Evolutionary conservation across 352 stramenopile species (phyloP), one percentile per base, ranked within the genome.

Genomic region (Globisporangium splendens): DNA sequence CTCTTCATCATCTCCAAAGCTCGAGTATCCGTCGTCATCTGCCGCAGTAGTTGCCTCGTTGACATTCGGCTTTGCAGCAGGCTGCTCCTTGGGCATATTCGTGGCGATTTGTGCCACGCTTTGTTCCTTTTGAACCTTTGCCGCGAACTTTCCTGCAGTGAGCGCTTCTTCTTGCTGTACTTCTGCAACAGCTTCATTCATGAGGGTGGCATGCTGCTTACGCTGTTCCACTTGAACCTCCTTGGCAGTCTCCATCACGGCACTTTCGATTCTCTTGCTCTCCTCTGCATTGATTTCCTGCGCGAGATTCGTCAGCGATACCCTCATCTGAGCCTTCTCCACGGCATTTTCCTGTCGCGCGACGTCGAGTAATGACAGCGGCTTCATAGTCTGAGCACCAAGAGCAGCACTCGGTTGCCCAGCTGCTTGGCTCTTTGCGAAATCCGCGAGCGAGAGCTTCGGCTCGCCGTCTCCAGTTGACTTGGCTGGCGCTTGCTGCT

Each of bases 11-110:
- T 81, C 72, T 65, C 75, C 72, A 65, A 89, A 88, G 56, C 75
- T 89, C 24, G 76, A 90, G 61, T 89, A 89, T 15, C 70, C 75
- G 46, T 75, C 66, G 3, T 69, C 69, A 13, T 74, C 63, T 43
- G 50, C 55, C 54, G 39, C n/a, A 50, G 56, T 10, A 43, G 38
- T 43, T 3, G 38, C 38, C 11, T 61, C 52, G 12, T 20, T 57
- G n/a, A 28, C 43, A 31, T 43, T 55, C 22, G 33, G 38, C 20
- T 21, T 41, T 42, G 41, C 13, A 41, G 13, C 35, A 22, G 8
- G 20, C 24, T 11, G 18, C 0, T 46, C 12, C 7, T 28, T 77
- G 10, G 58, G 38, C 38, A 31, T 31, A 31, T 31, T 31, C 24
- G 38, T 43, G 38, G 8, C 38, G 3, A 42, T 39, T 48, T 48